Evolutionary conservation across 2,329 filamentous ascomycete species (phyloP).

Genomic region (Diaporthe ampelina): DNA sequence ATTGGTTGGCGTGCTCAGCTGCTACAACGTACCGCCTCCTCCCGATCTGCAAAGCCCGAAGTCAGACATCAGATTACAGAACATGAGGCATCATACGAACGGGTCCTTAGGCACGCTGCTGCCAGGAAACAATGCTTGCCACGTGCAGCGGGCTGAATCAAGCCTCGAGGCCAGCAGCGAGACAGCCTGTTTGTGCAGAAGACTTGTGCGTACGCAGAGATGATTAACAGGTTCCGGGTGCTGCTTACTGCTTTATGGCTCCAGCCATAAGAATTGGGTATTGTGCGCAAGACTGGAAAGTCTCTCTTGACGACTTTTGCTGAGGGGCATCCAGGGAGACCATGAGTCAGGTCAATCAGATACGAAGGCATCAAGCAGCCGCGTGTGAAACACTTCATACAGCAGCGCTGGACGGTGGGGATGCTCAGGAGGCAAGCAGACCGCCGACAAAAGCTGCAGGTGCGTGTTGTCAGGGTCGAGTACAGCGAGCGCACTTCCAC

Average conservation of each 20-base stretch:
- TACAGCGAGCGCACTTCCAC: not conserved
- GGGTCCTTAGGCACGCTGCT: not conserved
- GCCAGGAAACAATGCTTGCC: not conserved
- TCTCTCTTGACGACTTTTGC: conserved; percentile 14
- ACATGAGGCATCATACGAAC: not conserved
- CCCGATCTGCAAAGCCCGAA: not conserved
- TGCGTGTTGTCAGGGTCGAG: not conserved
- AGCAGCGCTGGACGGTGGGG: conserved; percentile 19
- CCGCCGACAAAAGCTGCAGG: conserved; percentile 6
- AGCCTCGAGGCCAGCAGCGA: not conserved
- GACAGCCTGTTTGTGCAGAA: not conserved
- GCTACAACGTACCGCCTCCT: conserved; percentile 21
- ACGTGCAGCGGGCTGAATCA: not conserved
- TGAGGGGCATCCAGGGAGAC: not conserved
- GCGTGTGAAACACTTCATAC: not conserved
- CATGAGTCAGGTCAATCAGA: conserved; percentile 5
- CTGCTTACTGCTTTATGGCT: not conserved
- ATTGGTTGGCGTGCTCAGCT: conserved; percentile 12
- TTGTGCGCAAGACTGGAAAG: conserved; percentile 20
- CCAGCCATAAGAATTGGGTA: conserved; percentile 5
- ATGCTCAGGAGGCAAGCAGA: conserved; percentile 19
- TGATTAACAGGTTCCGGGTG: not conserved
- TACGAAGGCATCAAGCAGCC: not conserved
- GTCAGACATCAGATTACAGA: not conserved
- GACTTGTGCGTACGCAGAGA: not conserved